phyloP scores from a whole-genome alignment of 1,284 basidiomycete genomes.

The Veloporphyrellus conicus region DNA sequence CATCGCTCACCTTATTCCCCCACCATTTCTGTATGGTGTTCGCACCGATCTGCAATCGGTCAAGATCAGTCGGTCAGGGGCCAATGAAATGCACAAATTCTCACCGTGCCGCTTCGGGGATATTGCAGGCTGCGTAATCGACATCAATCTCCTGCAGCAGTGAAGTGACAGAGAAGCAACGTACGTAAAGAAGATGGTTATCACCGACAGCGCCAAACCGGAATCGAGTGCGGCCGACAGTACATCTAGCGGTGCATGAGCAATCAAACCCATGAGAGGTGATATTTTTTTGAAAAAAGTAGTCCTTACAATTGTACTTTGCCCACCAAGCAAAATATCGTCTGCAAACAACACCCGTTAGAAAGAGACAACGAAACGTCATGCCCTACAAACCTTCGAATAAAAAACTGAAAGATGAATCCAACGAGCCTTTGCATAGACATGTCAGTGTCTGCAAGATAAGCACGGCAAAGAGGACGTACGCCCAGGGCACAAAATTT shows the following conservation, averaged over 20 bases:
- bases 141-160: too few species aligned
- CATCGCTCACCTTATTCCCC: constrained; percentile 49
- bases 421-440: constrained; percentile 36
- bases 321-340: constrained; percentile 68
- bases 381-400: constrained; percentile 38
- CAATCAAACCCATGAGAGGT: not conserved
- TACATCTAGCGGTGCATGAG: constrained; percentile 38
- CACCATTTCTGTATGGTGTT: constrained; percentile 47
- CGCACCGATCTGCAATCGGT: constrained; percentile 38
- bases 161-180: constrained; percentile 8
- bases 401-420: constrained; percentile 60
- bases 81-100: not conserved
- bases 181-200: constrained; percentile 51
- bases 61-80: not conserved
- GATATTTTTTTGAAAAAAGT: too few species aligned
- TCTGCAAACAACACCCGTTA: constrained; percentile 33
- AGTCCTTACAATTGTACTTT: constrained; percentile 56
- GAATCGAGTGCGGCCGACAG: constrained; percentile 59
- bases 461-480: constrained; percentile 20
- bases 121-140: constrained; percentile 32
- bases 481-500: constrained; percentile 41
- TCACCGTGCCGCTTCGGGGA: constrained; percentile 28
- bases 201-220: constrained; percentile 46
- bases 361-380: constrained; percentile 28
- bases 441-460: not conserved